These are phyloP conservation scores for Boechera divaricarpa DNA, from an alignment of 345 rosid genomes.

Conservation along the genomic window DNA sequence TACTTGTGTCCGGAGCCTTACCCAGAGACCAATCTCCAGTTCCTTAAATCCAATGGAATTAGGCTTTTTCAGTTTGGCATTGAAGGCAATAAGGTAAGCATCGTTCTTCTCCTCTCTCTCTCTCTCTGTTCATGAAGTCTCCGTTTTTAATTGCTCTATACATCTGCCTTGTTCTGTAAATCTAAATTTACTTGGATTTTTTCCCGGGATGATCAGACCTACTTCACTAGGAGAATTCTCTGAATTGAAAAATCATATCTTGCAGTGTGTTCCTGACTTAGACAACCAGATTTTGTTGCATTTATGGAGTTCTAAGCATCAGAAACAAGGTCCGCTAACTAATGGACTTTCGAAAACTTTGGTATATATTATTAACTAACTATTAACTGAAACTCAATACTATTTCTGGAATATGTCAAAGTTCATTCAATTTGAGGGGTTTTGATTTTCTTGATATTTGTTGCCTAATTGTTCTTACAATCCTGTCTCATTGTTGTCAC, in stretches of 20 bases:
- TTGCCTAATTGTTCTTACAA: constrained; percentile 24
- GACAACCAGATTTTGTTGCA: constrained; percentile 40
- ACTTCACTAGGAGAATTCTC: background rate
- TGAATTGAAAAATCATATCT: constrained; percentile 8
- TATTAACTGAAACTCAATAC: background rate
- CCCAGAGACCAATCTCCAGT: constrained; percentile 76
- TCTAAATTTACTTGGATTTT: background rate
- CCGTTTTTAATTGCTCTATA: background rate
- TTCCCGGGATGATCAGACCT: constrained; percentile 11
- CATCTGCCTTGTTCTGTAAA: constrained; percentile 14
- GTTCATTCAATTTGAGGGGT: constrained; percentile 2
- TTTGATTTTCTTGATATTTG: background rate
- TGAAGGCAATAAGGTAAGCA: constrained; percentile 80
- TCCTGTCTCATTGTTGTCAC: constrained; percentile 12
- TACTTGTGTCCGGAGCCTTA: constrained; percentile 92
- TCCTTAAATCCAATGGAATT: constrained; percentile 81
- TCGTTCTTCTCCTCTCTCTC: background rate
- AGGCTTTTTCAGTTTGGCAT: constrained; percentile 87
- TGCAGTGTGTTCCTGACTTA: constrained; percentile 40
- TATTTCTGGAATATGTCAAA: background rate
- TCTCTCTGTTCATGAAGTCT: background rate
- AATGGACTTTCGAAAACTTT: constrained; percentile 29
- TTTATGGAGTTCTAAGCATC: constrained; percentile 39
- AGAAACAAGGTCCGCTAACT: constrained; percentile 35
- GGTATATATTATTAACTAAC: constrained; percentile 9